Conservation (phyloP, 768 basidiomycete species). For the Hygrocybe punicea region DNA sequence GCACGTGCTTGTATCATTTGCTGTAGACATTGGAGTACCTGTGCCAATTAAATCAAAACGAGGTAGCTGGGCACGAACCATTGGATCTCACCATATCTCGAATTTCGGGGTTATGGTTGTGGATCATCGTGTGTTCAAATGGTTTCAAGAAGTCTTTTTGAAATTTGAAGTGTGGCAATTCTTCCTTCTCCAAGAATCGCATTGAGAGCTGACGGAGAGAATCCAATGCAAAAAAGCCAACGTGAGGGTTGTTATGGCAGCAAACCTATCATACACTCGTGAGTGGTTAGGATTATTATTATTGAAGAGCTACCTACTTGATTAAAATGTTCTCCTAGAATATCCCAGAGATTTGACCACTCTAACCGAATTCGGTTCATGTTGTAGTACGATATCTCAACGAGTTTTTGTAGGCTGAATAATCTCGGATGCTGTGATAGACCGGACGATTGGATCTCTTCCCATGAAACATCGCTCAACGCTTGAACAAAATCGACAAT, state of each 20-base stretch:
- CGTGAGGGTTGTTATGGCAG: constrained; percentile 95
- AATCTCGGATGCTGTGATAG: constrained; percentile 89
- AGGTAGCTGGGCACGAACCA: neutral
- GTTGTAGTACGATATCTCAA: constrained; percentile 99
- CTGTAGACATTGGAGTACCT: constrained; percentile 96
- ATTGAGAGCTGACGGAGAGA: constrained; percentile 95
- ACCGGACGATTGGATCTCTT: constrained; percentile 97
- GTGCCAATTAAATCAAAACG: constrained; percentile 3
- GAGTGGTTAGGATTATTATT: neutral
- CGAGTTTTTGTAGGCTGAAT: constrained; percentile 96
- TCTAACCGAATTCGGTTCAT: constrained; percentile 97
- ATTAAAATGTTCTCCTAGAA: constrained; percentile 97
- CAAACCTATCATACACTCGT: constrained; percentile 64
- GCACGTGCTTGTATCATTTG: constrained; percentile 98
- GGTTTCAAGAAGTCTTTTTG: constrained; percentile 99
- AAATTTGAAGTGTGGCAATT: constrained; percentile 96
- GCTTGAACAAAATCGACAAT: constrained; percentile 98
- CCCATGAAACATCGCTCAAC: constrained; percentile 96
- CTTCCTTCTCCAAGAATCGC: constrained; percentile 98
- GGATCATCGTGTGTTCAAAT: constrained; percentile 96
- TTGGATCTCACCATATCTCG: constrained; percentile 79
- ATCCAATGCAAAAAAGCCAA: constrained; percentile 95
- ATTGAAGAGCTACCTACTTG: constrained; percentile 54
- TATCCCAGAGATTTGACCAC: constrained; percentile 98
- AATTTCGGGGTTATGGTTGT: constrained; percentile 93